These are phyloP conservation scores for Aspergillus egyptiacus DNA, from an alignment of 495 filamentous ascomycete species.

Conservation along the genomic window DNA sequence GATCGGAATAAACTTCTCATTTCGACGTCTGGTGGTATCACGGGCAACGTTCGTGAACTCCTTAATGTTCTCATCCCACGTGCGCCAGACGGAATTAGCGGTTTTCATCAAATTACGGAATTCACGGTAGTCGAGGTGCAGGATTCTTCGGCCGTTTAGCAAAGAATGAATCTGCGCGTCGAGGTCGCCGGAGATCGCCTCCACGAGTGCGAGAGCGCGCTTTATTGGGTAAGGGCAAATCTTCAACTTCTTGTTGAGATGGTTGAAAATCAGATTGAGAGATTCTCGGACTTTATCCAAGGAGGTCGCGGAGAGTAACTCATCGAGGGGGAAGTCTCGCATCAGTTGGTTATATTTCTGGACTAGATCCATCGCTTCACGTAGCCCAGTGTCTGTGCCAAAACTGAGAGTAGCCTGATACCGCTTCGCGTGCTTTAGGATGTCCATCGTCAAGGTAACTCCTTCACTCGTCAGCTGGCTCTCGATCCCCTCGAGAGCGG, in stretches of 20 bases:
- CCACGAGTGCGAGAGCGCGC: conserved; percentile 87
- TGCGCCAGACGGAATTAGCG: conserved; percentile 76
- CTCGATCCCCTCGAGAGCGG: conserved; percentile 82
- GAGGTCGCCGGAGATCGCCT: conserved; percentile 93
- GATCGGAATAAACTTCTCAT: conserved; percentile 97
- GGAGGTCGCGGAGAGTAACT: conserved; percentile 86
- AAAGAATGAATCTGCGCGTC: conserved; percentile 78
- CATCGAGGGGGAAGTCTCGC: conserved; percentile 95
- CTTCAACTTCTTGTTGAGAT: conserved; percentile 94
- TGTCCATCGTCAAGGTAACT: conserved; percentile 85
- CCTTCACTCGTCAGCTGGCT: conserved; percentile 80
- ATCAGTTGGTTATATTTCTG: conserved; percentile 98
- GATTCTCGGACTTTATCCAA: conserved; percentile 87
- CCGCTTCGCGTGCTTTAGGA: conserved; percentile 89
- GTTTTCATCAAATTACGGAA: conserved; percentile 80
- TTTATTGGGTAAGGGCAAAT: conserved; percentile 91
- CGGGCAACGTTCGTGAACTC: conserved; percentile 96
- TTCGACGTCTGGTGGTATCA: conserved; percentile 81
- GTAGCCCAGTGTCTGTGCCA: conserved; percentile 85
- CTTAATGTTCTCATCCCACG: conserved; percentile 93
- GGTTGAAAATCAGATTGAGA: conserved; percentile 76
- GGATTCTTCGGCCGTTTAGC: conserved; percentile 76
- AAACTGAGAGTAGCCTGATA: conserved; percentile 97
- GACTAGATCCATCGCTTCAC: conserved; percentile 88
- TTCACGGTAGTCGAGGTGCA: conserved; percentile 86